Conservation (phyloP, 768 basidiomycete species). For the Mycena maculata region DNA sequence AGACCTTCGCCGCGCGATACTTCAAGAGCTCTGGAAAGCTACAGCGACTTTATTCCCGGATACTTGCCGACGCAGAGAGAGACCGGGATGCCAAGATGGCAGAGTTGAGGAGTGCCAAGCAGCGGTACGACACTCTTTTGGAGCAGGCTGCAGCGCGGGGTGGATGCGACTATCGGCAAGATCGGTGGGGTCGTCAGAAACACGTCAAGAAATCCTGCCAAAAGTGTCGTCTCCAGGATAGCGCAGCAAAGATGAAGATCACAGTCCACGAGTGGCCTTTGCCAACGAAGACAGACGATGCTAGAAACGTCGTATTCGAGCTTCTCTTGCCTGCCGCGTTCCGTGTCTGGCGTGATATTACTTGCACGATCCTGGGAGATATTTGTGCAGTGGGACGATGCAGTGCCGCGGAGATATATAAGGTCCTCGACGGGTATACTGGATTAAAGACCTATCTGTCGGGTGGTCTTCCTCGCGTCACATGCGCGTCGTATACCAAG, state of each 20-base stretch:
- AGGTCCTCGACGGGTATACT: conserved; percentile 31
- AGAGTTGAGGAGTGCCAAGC: conserved; percentile 46
- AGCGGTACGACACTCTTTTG: conserved; percentile 35
- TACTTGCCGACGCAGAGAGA: conserved; percentile 42
- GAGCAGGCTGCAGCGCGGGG: conserved; percentile 4
- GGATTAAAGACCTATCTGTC: conserved; percentile 19
- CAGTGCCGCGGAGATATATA: neutral
- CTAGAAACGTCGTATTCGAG: conserved; percentile 55
- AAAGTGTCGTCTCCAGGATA: conserved; percentile 42
- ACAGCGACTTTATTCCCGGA: conserved; percentile 38
- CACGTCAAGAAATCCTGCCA: conserved; percentile 35
- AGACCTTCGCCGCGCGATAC: conserved; percentile 49
- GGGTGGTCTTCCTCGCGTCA: conserved; percentile 38
- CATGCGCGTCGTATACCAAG: conserved; percentile 50
- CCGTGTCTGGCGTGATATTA: conserved; percentile 56
- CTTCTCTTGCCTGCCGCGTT: conserved; percentile 52
- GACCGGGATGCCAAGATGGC: conserved; percentile 36
- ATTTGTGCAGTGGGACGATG: conserved; percentile 40
- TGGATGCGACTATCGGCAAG: conserved; percentile 28
- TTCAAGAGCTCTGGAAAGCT: conserved; percentile 42
- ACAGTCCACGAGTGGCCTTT: conserved; percentile 60
- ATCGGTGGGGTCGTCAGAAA: neutral
- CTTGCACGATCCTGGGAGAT: conserved; percentile 51
- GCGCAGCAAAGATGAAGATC: conserved; percentile 42
- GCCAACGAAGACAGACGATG: conserved; percentile 39